Base-by-base conservation (phyloP, 192 early-diverging fungal genomes). In the Umbelopsis ramanniana region DNA sequence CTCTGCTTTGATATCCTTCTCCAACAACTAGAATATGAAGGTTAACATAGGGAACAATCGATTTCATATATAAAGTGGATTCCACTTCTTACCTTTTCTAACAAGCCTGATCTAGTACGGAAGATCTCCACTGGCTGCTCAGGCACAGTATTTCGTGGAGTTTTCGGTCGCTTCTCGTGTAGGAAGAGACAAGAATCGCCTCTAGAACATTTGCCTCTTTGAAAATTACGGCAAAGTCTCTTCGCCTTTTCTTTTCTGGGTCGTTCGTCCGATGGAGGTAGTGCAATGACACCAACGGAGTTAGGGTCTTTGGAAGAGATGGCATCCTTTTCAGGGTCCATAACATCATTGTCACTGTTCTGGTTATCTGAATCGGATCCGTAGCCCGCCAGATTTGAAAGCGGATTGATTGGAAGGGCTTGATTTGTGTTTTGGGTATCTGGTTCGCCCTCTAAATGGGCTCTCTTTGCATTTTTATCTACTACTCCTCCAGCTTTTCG, bases 1-100 rank as follows among this genome's bases (percentile, higher is more conserved):
- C 67, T 92, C 89, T 23, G 84, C 46, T n/a, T 80, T 72, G 67
- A 92, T 88, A 29, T 92, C 90, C 17, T 80, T 74, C 19, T 83
- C 81, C 14, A 92, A 66, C 6, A 92, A 69, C 88, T 89, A 47
- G 40, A 21, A 46, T 14, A 60, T 45, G 37, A 63, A 66, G 5
- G 54, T 52, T 54, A 15, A 55, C 5, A 26, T 23, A 26, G 0
- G 0, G 17, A 9, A 50, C 17, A n/a, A n/a, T n/a, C 21, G 8
- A 38, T 45, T 43, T 21, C 2, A 21, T n/a, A 5, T 10, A 60
- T 60, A 19, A 10, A 15, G 26, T 35, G 12, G 35, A 9, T 14
- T 15, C 14, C 29, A 29, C 11, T 26, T 6, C 38, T 69, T 80
- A 83, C 84, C 82, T 69, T 83, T 26, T 79, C 69, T 15, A 86